These are phyloP conservation scores for Setaria italica DNA, from an alignment of 202 grass and related monocot genomes.

Conservation along the genomic window DNA sequence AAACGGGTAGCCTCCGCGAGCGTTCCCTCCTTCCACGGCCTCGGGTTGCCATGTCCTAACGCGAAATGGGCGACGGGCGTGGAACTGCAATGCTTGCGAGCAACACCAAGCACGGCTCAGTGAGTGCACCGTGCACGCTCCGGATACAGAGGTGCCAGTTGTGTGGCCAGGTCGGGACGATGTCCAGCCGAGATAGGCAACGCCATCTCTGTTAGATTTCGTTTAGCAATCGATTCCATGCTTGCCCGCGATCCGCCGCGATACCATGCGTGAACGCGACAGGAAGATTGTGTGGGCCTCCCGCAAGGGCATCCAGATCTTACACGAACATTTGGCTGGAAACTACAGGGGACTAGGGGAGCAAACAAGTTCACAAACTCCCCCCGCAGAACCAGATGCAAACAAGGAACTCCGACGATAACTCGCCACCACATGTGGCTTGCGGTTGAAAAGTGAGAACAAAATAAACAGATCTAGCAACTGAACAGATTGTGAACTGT, in stretches of 20 bases:
- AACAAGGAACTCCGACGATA: not conserved
- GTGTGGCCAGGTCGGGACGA: not conserved
- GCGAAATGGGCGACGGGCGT: not conserved
- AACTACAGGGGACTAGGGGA: not conserved
- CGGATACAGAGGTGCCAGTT: not conserved
- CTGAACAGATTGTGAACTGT: not conserved
- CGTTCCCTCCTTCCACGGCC: too few species aligned
- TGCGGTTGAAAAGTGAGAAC: not conserved
- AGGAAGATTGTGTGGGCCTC: not conserved
- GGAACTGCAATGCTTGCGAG: not conserved
- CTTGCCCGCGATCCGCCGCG: not conserved
- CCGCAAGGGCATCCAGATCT: not conserved
- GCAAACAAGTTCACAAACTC: not conserved
- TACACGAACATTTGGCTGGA: not conserved
- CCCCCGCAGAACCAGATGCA: not conserved
- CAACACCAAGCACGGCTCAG: not conserved
- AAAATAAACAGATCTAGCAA: not conserved
- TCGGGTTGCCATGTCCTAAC: not conserved
- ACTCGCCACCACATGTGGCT: constrained; percentile 6
- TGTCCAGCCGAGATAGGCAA: not conserved
- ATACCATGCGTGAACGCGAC: not conserved
- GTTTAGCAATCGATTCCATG: not conserved
- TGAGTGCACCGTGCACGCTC: not conserved
- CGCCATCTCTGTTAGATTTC: not conserved
- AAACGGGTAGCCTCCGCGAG: too few species aligned